Conservation (phyloP, 129 eudicot genomes). For the Pseudognaphalium luteoalbum region DNA sequence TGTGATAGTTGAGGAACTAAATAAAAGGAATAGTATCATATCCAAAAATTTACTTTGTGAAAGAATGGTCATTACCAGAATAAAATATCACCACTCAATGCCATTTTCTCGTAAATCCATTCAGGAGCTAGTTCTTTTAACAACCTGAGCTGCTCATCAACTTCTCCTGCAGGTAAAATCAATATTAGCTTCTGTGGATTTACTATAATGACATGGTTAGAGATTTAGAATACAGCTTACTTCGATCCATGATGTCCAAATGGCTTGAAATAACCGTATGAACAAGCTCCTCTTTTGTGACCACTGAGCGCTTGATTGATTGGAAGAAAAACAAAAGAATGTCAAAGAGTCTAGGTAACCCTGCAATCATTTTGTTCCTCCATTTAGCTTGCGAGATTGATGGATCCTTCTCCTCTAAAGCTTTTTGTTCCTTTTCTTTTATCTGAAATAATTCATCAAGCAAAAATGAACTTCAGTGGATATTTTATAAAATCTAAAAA, state of each 20-base stretch:
- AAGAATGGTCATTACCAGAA: slow-evolving; percentile 41
- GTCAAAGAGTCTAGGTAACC: slow-evolving; percentile 73
- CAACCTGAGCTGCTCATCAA: slow-evolving; percentile 69
- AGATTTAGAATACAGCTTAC: slow-evolving; percentile 44
- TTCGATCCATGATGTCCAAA: slow-evolving; percentile 54
- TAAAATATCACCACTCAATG: slow-evolving; percentile 58
- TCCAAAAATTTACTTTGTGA: too few relatives aligned
- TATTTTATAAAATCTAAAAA: too few relatives aligned
- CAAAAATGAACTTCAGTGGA: too few relatives aligned
- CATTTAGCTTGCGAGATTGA: slow-evolving; percentile 72
- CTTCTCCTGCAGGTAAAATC: slow-evolving; percentile 52
- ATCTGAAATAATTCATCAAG: slow-evolving; percentile 41
- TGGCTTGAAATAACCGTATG: slow-evolving; percentile 58
- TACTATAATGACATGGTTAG: background rate
- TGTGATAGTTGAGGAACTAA: background rate
- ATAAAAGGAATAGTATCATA: background rate
- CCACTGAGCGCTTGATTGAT: slow-evolving; percentile 58
- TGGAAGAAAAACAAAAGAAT: slow-evolving; percentile 56
- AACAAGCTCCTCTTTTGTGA: slow-evolving; percentile 74
- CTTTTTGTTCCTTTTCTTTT: slow-evolving; percentile 55
- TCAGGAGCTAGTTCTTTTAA: slow-evolving; percentile 75
- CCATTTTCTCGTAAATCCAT: slow-evolving; percentile 58
- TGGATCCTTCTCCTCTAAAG: slow-evolving; percentile 64
- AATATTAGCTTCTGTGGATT: slow-evolving; percentile 13
- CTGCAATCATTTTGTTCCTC: slow-evolving; percentile 59